Evolutionary conservation across 2,329 filamentous ascomycete species (phyloP).

Genomic region (Hypoxylon sp.): DNA sequence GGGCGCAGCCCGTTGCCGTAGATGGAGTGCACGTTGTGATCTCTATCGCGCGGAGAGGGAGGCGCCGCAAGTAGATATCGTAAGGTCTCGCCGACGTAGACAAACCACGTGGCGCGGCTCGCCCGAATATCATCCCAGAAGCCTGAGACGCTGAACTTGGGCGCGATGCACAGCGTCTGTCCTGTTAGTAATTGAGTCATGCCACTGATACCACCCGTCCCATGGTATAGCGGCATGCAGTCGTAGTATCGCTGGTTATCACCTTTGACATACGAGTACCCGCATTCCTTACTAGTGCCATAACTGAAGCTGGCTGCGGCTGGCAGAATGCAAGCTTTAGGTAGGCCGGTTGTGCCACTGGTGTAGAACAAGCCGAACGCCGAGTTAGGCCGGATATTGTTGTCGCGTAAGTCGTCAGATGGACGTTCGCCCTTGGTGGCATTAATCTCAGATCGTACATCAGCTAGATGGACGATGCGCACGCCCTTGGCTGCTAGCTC

Average conservation of each 20-base stretch:
- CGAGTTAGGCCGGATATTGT: conserved; percentile 64
- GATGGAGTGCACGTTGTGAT: conserved; percentile 72
- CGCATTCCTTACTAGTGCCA: conserved; percentile 53
- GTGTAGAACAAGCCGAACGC: conserved; percentile 80
- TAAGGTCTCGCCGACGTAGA: conserved; percentile 84
- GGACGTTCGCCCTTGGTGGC: conserved; percentile 66
- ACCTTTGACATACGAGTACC: conserved; percentile 52
- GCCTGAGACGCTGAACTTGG: conserved; percentile 76
- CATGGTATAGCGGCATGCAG: conserved; percentile 84
- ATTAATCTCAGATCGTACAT: conserved; percentile 60
- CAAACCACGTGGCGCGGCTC: conserved; percentile 77
- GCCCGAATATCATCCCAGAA: conserved; percentile 83
- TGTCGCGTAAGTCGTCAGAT: conserved; percentile 68
- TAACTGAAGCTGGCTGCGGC: conserved; percentile 59
- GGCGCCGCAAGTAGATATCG: conserved; percentile 80
- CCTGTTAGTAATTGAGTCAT: conserved; percentile 68
- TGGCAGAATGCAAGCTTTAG: conserved; percentile 78
- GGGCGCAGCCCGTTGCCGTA: conserved; percentile 78
- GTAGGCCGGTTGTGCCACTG: conserved; percentile 81
- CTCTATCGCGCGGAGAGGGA: conserved; percentile 71
- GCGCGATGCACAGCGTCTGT: conserved; percentile 73
- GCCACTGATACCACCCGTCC: conserved; percentile 75
- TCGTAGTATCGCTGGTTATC: conserved; percentile 76
- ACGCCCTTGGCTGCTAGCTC: conserved; percentile 68
- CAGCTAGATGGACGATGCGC: conserved; percentile 68